These are phyloP conservation scores for Trichophyton simii DNA, from an alignment of 2,329 filamentous ascomycete genomes.

Conservation along the genomic window DNA sequence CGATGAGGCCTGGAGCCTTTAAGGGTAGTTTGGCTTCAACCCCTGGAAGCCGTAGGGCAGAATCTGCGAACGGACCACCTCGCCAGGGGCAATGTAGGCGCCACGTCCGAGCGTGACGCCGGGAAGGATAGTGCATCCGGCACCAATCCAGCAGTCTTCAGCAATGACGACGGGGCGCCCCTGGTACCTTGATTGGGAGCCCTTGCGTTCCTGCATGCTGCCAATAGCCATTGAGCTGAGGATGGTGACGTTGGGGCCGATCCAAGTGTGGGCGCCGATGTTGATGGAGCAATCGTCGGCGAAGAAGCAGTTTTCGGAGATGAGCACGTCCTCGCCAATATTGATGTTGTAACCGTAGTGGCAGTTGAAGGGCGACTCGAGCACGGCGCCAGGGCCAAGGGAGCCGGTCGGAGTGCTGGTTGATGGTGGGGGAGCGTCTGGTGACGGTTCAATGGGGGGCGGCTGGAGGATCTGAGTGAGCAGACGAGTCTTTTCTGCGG, in stretches of 20 bases:
- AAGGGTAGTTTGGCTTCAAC: slow-evolving; percentile 28
- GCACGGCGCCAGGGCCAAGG: slow-evolving; percentile 61
- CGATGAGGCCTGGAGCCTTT: neutral
- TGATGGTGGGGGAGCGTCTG: slow-evolving; percentile 35
- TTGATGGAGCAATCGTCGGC: slow-evolving; percentile 73
- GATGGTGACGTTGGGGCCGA: slow-evolving; percentile 77
- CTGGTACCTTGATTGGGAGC: slow-evolving; percentile 57
- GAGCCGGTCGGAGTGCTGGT: slow-evolving; percentile 42
- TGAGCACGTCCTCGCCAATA: slow-evolving; percentile 71
- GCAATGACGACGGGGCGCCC: slow-evolving; percentile 66
- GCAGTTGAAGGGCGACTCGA: slow-evolving; percentile 82
- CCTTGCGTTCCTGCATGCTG: slow-evolving; percentile 61
- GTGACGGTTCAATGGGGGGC: slow-evolving; percentile 16
- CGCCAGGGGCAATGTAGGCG: slow-evolving; percentile 34
- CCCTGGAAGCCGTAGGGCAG: slow-evolving; percentile 32
- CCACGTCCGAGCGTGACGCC: slow-evolving; percentile 32
- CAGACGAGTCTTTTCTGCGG: slow-evolving; percentile 30
- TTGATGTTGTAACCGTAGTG: slow-evolving; percentile 93
- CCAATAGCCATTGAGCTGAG: slow-evolving; percentile 62
- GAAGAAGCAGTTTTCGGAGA: slow-evolving; percentile 73
- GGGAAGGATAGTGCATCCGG: slow-evolving; percentile 46
- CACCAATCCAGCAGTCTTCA: slow-evolving; percentile 55
- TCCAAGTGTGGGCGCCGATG: slow-evolving; percentile 57
- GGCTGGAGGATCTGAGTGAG: slow-evolving; percentile 30
- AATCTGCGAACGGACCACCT: slow-evolving; percentile 33